Percentiles rank a stretch among this genome's conserved stretches.
These are phyloP conservation scores for Aspergillus diversus DNA, from an alignment of 495 filamentous ascomycete genomes.

Conservation along the genomic window DNA sequence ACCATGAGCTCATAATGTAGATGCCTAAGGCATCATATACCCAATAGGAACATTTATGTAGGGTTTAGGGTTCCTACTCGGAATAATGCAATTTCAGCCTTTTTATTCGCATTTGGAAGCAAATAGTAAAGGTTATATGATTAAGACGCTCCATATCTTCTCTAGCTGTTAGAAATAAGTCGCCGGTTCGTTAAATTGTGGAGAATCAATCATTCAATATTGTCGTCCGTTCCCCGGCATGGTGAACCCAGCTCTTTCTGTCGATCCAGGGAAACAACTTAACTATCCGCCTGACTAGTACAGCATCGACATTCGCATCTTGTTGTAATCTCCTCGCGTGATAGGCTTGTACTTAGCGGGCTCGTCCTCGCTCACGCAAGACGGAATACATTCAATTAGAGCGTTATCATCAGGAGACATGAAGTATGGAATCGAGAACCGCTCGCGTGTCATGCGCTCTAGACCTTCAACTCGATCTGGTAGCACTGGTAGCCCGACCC, in stretches of 20 bases:
- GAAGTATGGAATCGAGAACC: conserved; percentile 69
- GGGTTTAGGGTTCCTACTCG: conserved; percentile 17
- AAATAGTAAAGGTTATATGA: neutral
- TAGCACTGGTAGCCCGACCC: conserved; percentile 50
- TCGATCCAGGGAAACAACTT: neutral
- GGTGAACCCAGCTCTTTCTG: neutral
- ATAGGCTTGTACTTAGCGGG: conserved; percentile 58
- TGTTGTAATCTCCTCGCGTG: conserved; percentile 53
- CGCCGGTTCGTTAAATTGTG: too few relatives aligned
- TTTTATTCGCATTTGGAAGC: neutral
- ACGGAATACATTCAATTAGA: conserved; percentile 60
- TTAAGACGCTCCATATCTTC: neutral
- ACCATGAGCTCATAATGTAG: conserved; percentile 1
- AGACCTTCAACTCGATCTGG: conserved; percentile 38
- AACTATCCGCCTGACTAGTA: conserved; percentile 33
- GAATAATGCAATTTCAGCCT: neutral
- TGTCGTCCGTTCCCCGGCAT: neutral
- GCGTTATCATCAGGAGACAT: conserved; percentile 56
- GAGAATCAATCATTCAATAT: too few relatives aligned
- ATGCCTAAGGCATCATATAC: conserved; percentile 13
- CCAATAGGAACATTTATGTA: conserved; percentile 23
- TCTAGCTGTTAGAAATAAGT: neutral
- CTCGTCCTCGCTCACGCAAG: conserved; percentile 43
- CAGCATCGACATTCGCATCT: conserved; percentile 55
- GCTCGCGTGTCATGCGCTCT: conserved; percentile 51